Conservation (phyloP, 306 rosid species). For the Elaeagnus macrophylla region DNA sequence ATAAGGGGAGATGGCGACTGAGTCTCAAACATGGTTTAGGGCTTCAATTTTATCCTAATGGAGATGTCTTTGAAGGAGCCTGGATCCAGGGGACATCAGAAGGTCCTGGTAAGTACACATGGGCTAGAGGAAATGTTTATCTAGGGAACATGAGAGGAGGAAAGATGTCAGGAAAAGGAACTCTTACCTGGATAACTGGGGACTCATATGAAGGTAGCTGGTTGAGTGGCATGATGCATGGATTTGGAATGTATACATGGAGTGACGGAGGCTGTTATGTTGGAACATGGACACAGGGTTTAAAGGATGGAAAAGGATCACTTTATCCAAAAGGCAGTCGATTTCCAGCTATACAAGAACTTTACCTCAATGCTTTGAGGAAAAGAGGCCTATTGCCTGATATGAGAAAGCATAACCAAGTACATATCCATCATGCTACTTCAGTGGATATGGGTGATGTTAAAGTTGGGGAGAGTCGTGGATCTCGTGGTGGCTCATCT, state of each 20-base stretch:
- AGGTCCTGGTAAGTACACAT: constrained; percentile 92
- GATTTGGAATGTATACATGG: constrained; percentile 88
- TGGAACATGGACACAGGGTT: constrained; percentile 90
- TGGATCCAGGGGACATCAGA: constrained; percentile 94
- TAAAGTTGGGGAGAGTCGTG: constrained; percentile 51
- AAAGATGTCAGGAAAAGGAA: constrained; percentile 93
- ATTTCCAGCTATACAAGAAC: constrained; percentile 78
- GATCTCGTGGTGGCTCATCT: constrained; percentile 43
- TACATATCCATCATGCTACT: constrained; percentile 71
- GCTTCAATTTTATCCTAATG: constrained; percentile 72
- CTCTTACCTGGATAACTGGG: constrained; percentile 83
- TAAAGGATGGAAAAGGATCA: constrained; percentile 96
- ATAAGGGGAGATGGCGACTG: constrained; percentile 89
- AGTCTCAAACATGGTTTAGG: constrained; percentile 93
- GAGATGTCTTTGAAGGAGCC: constrained; percentile 88
- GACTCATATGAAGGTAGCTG: constrained; percentile 95
- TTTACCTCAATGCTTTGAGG: constrained; percentile 84
- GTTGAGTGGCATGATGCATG: constrained; percentile 92
- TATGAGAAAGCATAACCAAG: constrained; percentile 63
- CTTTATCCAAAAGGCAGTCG: constrained; percentile 79
- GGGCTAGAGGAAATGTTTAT: constrained; percentile 87
- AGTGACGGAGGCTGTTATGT: constrained; percentile 92
- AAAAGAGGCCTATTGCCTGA: constrained; percentile 92
- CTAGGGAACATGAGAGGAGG: constrained; percentile 94
- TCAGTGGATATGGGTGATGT: constrained; percentile 57